Base-by-base conservation (phyloP, 2,329 filamentous ascomycete genomes). In the Byssothecium circinans region DNA sequence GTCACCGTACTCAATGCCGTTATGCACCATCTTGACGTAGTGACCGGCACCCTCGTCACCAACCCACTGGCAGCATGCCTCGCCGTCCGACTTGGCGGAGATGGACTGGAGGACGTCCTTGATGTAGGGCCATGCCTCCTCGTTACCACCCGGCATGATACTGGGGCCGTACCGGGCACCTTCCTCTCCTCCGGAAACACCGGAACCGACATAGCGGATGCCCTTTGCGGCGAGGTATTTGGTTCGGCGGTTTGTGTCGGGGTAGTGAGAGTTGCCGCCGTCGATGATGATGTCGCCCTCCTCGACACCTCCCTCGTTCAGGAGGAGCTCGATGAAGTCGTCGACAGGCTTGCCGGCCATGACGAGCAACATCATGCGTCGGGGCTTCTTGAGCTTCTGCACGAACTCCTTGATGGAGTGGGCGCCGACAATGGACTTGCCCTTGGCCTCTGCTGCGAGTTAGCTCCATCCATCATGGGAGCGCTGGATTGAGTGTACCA, bases 11-110 rank as follows among this genome's bases (percentile, higher is more conserved):
- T 99, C 94, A 68, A 99, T 99, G 84, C 94, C 94, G 80, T 99
- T 99, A 87, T 99, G 94, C 57, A 99, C 94, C 94, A 99, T 99
- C 89, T 99, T 99, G 82, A 99, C 92, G 83, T 96, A 99, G 86
- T 99, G 94, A 67, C 94, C 94, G 78, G 94, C 89, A 85, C 94
- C 94, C 77, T 97, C 91, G 78, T 97, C 94, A 80, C 94, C 94
- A 68, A 99, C 94, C 94, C 94, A 99, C 78, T 99, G 94, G 74
- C 94, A 99, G 86, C 94, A 99, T 60, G 94, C 80, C 83, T 99
- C 94, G 68, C 86, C 87, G 70, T 96, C 92, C 76, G 89, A 95
- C 86, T 99, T 97, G 76, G 94, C 94, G 57, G 94, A 84, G 73
- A 99, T 96, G 80, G 85, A 85, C 81, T 99, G 94, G 83, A 99